Evolutionary conservation across 2,329 filamentous ascomycete species (phyloP).

Genomic region (Neonectria neomacrospora): DNA sequence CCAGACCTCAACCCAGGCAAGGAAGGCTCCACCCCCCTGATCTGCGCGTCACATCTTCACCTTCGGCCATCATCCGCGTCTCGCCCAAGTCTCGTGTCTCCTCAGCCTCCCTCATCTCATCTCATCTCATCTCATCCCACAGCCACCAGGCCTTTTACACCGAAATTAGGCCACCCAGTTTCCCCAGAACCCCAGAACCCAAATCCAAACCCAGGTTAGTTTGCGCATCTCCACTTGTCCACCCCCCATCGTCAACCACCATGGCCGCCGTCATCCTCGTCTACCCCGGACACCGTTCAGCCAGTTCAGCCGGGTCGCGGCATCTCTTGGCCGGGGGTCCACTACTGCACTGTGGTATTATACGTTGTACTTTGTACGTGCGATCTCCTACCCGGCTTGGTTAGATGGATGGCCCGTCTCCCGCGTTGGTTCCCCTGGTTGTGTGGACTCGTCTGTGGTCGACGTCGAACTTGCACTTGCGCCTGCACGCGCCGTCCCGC

Average conservation of each 20-base stretch:
- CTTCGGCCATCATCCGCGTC: constrained; percentile 40
- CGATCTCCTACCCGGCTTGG: constrained; percentile 35
- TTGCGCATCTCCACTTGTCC: constrained; percentile 19
- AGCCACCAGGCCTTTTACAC: constrained; percentile 31
- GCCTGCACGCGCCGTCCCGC: constrained; percentile 9
- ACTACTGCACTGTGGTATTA: too few relatives aligned
- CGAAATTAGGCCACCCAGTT: constrained; percentile 29
- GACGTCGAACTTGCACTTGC: constrained; percentile 3
- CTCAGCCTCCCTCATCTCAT: not conserved
- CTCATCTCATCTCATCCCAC: constrained; percentile 24
- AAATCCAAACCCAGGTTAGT: constrained; percentile 29
- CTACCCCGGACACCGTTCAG: constrained; percentile 17
- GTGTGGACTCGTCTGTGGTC: not conserved
- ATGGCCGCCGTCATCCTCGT: constrained; percentile 5
- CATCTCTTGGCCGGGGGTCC: constrained; percentile 29
- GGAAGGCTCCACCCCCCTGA: constrained; percentile 23
- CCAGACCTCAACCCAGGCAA: constrained; percentile 21
- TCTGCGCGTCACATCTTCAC: constrained; percentile 30
- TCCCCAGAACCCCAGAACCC: constrained; percentile 2
- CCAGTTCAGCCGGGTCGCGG: constrained; percentile 18
- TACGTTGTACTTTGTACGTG: constrained; percentile 1
- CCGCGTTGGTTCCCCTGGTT: not conserved
- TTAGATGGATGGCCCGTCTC: constrained; percentile 26
- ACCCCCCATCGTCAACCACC: not conserved
- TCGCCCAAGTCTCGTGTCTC: constrained; percentile 16